phyloP scores from a whole-genome alignment of 2,329 filamentous ascomycete species.

The Fusarium oxysporum region DNA sequence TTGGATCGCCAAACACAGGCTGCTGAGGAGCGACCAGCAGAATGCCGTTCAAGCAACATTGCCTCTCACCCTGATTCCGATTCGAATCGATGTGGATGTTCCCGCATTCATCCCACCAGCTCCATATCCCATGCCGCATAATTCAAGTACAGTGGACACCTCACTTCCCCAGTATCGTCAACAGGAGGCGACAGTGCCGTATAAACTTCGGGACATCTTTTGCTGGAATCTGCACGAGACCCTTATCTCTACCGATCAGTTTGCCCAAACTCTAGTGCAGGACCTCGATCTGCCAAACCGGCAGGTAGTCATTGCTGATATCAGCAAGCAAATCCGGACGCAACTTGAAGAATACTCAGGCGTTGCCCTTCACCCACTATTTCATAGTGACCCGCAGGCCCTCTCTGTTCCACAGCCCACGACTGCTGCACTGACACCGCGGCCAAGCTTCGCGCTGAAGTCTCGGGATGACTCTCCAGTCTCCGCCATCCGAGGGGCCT shows the following conservation, averaged over 20 bases:
- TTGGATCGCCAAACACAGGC: slow-evolving; percentile 85
- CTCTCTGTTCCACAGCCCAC: slow-evolving; percentile 37
- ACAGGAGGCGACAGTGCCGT: slow-evolving; percentile 84
- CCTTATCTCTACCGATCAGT: slow-evolving; percentile 93
- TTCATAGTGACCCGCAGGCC: slow-evolving; percentile 69
- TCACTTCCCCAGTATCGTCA: slow-evolving; percentile 81
- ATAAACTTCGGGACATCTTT: slow-evolving; percentile 93
- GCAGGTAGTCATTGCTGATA: slow-evolving; percentile 76
- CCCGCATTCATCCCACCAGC: slow-evolving; percentile 77
- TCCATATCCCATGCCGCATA: slow-evolving; percentile 69
- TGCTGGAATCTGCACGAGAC: slow-evolving; percentile 98
- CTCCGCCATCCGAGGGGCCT: slow-evolving; percentile 50
- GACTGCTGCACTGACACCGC: slow-evolving; percentile 44
- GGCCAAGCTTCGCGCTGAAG: slow-evolving; percentile 48
- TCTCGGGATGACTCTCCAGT: slow-evolving; percentile 55
- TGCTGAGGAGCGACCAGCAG: slow-evolving; percentile 67
- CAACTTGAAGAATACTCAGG: slow-evolving; percentile 97
- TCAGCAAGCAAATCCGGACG: slow-evolving; percentile 93
- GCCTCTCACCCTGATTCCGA: slow-evolving; percentile 91
- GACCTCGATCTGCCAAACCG: slow-evolving; percentile 91
- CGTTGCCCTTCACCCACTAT: slow-evolving; percentile 91
- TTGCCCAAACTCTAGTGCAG: slow-evolving; percentile 89
- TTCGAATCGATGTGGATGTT: slow-evolving; percentile 95
- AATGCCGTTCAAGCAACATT: slow-evolving; percentile 76
- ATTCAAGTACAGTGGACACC: slow-evolving; percentile 74